Evolutionary conservation across 1,139 yeast genomes (phyloP).

Genomic region (Geotrichum macrosporum): DNA sequence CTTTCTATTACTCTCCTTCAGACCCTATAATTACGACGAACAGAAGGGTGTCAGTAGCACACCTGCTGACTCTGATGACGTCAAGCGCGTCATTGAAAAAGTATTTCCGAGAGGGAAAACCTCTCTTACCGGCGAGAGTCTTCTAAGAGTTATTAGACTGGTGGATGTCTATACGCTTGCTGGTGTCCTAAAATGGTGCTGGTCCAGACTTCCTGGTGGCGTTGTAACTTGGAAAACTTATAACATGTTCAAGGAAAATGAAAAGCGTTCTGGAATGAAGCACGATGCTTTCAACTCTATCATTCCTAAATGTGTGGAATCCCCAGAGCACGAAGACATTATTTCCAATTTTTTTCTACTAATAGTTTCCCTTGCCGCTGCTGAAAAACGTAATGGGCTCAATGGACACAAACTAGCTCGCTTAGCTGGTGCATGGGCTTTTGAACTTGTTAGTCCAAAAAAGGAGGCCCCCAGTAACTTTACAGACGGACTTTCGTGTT

Average conservation of each 20-base stretch:
- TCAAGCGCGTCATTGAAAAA: conserved; percentile 28
- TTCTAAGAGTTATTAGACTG: conserved; percentile 31
- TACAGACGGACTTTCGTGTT: conserved; percentile 66
- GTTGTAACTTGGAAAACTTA: conserved; percentile 85
- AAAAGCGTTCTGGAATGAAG: conserved; percentile 54
- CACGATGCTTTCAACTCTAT: conserved; percentile 62
- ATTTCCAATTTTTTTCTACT: conserved; percentile 83
- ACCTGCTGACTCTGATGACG: conserved; percentile 27
- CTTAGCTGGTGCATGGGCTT: conserved; percentile 89
- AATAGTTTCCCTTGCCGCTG: conserved; percentile 73
- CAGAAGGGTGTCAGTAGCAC: conserved; percentile 7
- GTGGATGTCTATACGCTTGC: conserved; percentile 50
- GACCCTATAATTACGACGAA: conserved; percentile 26
- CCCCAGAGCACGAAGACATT: conserved; percentile 85
- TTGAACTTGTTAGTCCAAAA: conserved; percentile 43
- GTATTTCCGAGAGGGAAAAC: conserved; percentile 29
- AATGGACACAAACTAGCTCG: conserved; percentile 76
- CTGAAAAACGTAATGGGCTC: conserved; percentile 71
- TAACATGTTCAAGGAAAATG: conserved; percentile 60
- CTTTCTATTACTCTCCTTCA: conserved; percentile 34
- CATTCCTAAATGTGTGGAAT: conserved; percentile 77
- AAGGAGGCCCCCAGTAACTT: conserved; percentile 42
- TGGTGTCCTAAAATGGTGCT: conserved; percentile 70
- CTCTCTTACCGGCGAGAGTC: conserved; percentile 32
- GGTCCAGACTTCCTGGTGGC: conserved; percentile 79